These are phyloP conservation scores for Cantharellus anzutake DNA, from an alignment of 768 basidiomycete species.

Conservation along the genomic window DNA sequence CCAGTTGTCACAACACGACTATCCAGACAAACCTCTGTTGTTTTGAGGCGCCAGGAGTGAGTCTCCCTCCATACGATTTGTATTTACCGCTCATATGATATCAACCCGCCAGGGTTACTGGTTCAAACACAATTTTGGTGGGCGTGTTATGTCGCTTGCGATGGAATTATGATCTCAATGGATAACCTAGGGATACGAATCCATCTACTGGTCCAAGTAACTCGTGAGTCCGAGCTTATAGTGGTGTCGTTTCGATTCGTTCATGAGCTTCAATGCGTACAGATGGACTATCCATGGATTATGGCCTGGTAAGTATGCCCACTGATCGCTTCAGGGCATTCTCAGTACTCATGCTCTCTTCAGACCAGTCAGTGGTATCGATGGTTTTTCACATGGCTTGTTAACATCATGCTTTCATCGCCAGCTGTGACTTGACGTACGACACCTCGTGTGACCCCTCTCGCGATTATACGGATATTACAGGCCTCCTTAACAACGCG, in stretches of 20 bases:
- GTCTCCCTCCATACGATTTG: slow-evolving; percentile 11
- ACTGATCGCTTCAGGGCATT: background rate
- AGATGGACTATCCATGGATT: slow-evolving; percentile 25
- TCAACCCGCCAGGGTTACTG: slow-evolving; percentile 30
- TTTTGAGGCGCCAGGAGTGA: slow-evolving; percentile 44
- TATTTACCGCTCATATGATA: background rate
- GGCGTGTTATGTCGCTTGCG: background rate
- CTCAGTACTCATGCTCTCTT: background rate
- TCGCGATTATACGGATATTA: slow-evolving; percentile 14
- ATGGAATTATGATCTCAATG: background rate
- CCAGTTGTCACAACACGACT: slow-evolving; percentile 30
- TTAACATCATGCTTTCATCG: too few species aligned
- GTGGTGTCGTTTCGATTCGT: background rate
- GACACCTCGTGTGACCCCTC: slow-evolving; percentile 14
- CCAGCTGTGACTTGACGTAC: slow-evolving; percentile 12
- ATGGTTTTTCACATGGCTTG: too few species aligned
- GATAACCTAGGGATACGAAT: slow-evolving; percentile 28
- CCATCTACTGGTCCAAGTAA: slow-evolving; percentile 40
- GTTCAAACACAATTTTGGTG: slow-evolving; percentile 47
- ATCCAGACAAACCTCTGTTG: slow-evolving; percentile 32
- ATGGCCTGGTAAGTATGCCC: slow-evolving; percentile 31
- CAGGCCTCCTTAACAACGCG: slow-evolving; percentile 10
- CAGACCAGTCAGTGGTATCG: background rate
- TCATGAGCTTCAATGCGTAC: background rate
- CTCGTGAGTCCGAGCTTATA: slow-evolving; percentile 37